A percentile compares a stretch with the other conserved stretches of the same genome.
These are phyloP conservation scores for Polyporus arcularius DNA, from an alignment of 768 basidiomycete genomes.

Conservation along the genomic window DNA sequence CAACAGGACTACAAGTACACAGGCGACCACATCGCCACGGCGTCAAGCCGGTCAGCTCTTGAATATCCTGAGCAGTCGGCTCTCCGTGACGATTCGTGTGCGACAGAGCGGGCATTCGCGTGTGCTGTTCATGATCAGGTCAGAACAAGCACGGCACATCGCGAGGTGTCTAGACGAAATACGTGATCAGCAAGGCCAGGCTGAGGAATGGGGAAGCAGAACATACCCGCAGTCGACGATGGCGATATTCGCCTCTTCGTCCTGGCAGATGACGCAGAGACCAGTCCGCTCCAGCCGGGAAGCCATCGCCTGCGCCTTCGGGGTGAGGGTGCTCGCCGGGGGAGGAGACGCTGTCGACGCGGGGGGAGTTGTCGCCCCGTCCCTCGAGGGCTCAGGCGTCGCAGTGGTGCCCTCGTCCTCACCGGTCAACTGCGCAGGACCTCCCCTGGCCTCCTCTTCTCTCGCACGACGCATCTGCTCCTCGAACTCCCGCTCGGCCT, in stretches of 20 bases:
- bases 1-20: too few species aligned
- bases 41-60: conserved; percentile 36
- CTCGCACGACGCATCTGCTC: conserved; percentile 24
- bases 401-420: background rate
- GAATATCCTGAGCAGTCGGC: conserved; percentile 77
- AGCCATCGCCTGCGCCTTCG: conserved; percentile 41
- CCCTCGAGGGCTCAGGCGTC: background rate
- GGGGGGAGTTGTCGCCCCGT: background rate
- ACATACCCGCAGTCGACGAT: conserved; percentile 93
- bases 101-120: conserved; percentile 90
- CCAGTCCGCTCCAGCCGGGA: conserved; percentile 65
- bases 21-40: background rate
- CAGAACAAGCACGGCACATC: conserved; percentile 78
- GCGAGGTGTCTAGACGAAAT: conserved; percentile 62
- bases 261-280: conserved; percentile 90
- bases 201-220: background rate
- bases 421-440: background rate
- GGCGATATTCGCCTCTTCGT: conserved; percentile 92
- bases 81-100: conserved; percentile 84
- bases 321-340: conserved; percentile 32
- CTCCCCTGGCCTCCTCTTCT: conserved; percentile 5
- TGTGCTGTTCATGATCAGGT: conserved; percentile 74
- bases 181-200: background rate
- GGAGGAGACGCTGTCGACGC: conserved; percentile 26
- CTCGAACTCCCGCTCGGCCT: conserved; percentile 21